A percentile compares a stretch with the other conserved stretches of the same genome.
phyloP scores from a whole-genome alignment of 306 rosid species.

The Vicia villosa region DNA sequence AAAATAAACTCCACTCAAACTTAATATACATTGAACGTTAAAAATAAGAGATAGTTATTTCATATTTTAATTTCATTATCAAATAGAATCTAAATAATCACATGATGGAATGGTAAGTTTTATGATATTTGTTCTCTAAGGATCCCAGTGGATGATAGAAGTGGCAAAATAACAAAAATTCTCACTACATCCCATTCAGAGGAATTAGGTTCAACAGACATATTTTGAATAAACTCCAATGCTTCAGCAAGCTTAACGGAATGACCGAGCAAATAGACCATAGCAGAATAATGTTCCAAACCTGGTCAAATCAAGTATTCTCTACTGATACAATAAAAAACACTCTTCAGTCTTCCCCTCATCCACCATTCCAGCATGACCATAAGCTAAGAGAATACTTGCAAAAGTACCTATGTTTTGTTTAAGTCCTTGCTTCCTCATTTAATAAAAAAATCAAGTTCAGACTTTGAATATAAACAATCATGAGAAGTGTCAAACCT shows the following conservation, averaged over 20 bases:
- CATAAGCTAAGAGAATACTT: conserved; percentile 64
- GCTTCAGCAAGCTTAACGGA: conserved; percentile 83
- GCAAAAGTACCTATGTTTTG: conserved; percentile 84
- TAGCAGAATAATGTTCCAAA: conserved; percentile 78
- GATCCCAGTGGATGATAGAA: neutral
- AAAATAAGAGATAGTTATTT: neutral
- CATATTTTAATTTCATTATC: neutral
- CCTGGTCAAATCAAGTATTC: conserved; percentile 63
- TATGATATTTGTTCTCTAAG: conserved; percentile 17
- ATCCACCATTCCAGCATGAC: conserved; percentile 71
- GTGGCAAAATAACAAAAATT: too few species aligned
- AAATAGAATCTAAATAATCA: conserved; percentile 29
- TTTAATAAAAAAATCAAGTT: conserved; percentile 62
- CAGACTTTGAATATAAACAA: conserved; percentile 59
- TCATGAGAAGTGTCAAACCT: too few species aligned
- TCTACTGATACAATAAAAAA: conserved; percentile 59
- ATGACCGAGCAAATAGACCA: conserved; percentile 80
- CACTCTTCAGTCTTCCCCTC: conserved; percentile 67
- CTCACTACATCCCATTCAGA: conserved; percentile 73
- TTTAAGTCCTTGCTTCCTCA: conserved; percentile 63
- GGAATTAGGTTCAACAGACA: conserved; percentile 76
- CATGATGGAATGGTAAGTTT: neutral
- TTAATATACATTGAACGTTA: neutral
- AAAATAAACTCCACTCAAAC: conserved; percentile 14
- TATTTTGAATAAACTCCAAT: conserved; percentile 60